Conservation (phyloP, 2,329 filamentous ascomycete genomes). For the Phyllosticta citribraziliensis region DNA sequence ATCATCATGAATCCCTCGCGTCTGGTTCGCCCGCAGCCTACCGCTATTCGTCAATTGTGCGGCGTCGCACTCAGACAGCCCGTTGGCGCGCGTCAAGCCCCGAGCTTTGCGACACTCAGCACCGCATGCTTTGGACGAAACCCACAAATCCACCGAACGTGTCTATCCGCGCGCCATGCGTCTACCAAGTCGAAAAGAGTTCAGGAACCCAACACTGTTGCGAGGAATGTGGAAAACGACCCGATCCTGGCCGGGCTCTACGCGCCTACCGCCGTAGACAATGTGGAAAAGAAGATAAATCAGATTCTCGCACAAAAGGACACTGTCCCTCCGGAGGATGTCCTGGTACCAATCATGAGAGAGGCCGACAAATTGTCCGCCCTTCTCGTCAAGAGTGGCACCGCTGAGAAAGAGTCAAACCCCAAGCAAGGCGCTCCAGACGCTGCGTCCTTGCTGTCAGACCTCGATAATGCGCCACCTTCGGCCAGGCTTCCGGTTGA, state of each 20-base stretch:
- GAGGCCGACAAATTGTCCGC: background rate
- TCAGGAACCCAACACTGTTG: background rate
- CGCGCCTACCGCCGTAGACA: background rate
- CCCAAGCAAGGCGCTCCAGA: background rate
- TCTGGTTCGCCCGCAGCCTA: conserved; percentile 2
- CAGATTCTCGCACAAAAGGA: background rate
- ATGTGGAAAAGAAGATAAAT: background rate
- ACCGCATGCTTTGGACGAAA: background rate
- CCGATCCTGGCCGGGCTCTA: background rate
- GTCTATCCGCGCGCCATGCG: background rate
- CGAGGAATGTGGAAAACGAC: background rate
- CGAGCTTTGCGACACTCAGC: background rate
- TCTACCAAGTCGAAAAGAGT: background rate
- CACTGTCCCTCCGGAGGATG: conserved; percentile 4
- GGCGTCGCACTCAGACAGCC: conserved; percentile 20
- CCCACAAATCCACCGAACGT: background rate
- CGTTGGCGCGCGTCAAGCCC: background rate
- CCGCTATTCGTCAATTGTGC: conserved; percentile 37
- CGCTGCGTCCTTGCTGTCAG: background rate
- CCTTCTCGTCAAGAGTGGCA: background rate
- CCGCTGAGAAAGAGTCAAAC: background rate
- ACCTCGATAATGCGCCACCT: background rate
- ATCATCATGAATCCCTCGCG: conserved; percentile 11
- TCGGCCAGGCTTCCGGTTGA: conserved; percentile 17
- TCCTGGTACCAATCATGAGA: background rate